phyloP scores from a whole-genome alignment of 306 rosid genomes.

The Sechiopsis laciniata region DNA sequence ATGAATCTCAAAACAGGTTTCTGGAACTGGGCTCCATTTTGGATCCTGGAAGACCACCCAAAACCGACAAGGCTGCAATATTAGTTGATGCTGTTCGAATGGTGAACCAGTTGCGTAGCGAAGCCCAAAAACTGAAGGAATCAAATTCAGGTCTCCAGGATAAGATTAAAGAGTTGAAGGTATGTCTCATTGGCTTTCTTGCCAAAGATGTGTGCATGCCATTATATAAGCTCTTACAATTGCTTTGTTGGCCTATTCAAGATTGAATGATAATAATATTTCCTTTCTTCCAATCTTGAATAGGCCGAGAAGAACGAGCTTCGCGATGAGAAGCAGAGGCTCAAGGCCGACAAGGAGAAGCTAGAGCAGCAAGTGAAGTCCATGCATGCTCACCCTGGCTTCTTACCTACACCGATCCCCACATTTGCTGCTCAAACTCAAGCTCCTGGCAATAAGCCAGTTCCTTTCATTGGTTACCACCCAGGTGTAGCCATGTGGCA shows the following conservation, averaged over 20 bases:
- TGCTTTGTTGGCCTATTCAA: no score
- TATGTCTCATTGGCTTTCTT: slow-evolving; percentile 20
- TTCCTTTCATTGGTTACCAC: slow-evolving; percentile 82
- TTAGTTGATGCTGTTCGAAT: slow-evolving; percentile 71
- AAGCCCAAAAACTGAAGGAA: slow-evolving; percentile 78
- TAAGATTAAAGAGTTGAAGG: slow-evolving; percentile 92
- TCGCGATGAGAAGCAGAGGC: slow-evolving; percentile 89
- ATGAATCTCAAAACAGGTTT: slow-evolving; percentile 49
- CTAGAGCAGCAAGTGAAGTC: slow-evolving; percentile 77
- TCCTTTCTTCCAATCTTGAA: not conserved
- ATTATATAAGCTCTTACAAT: no score
- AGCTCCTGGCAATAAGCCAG: slow-evolving; percentile 78
- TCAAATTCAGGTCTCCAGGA: slow-evolving; percentile 72
- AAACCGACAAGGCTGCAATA: slow-evolving; percentile 90
- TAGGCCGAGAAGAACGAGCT: slow-evolving; percentile 91
- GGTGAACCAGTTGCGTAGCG: slow-evolving; percentile 79
- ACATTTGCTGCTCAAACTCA: slow-evolving; percentile 82
- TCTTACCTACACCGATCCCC: slow-evolving; percentile 69
- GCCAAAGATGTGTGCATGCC: not conserved
- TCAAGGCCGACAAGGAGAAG: slow-evolving; percentile 81
- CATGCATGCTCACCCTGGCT: slow-evolving; percentile 66
- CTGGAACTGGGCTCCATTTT: slow-evolving; percentile 76
- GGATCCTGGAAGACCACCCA: slow-evolving; percentile 91
- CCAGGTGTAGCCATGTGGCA: slow-evolving; percentile 99
- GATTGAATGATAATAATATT: not conserved